Percentiles rank a stretch among this genome's conserved stretches.
Evolutionary conservation across 331 rosid genomes (phyloP).

Genomic region (Quercus phellos): DNA sequence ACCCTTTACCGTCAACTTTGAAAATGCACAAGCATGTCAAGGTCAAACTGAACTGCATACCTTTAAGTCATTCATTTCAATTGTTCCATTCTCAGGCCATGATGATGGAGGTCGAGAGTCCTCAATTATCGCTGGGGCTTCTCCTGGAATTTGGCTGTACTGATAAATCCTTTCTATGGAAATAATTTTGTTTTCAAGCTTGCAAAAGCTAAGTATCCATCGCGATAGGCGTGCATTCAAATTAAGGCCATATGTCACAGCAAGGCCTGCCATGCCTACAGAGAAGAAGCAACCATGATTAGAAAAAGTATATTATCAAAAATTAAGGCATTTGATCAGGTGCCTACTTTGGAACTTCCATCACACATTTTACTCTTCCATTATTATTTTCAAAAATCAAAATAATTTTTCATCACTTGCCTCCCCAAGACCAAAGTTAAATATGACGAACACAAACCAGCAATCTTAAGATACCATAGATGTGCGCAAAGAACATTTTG

Average conservation of each 20-base stretch:
- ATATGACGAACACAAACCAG: background rate
- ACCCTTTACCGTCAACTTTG: background rate
- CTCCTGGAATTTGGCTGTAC: conserved; percentile 78
- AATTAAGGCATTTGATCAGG: background rate
- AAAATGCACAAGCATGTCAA: background rate
- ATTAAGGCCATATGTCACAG: conserved; percentile 89
- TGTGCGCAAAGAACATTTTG: background rate
- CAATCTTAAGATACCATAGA: background rate
- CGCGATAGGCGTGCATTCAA: conserved; percentile 78
- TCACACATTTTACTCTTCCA: background rate
- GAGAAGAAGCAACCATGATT: conserved; percentile 21
- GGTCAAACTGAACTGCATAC: conserved; percentile 28
- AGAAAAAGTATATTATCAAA: conserved; percentile 15
- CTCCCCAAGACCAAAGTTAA: conserved; percentile 8
- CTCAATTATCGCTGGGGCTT: conserved; percentile 71
- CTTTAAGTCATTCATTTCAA: conserved; percentile 71
- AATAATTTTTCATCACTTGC: background rate
- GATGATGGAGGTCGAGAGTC: conserved; percentile 63
- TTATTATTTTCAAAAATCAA: conserved; percentile 10
- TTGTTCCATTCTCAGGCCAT: conserved; percentile 87
- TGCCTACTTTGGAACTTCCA: background rate
- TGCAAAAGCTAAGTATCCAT: conserved; percentile 97
- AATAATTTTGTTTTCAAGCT: conserved; percentile 95
- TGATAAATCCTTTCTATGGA: conserved; percentile 95
- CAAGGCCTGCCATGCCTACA: conserved; percentile 97